These are phyloP conservation scores for Pseudocercospora crystallina DNA, from an alignment of 2,329 filamentous ascomycete genomes.

Conservation along the genomic window DNA sequence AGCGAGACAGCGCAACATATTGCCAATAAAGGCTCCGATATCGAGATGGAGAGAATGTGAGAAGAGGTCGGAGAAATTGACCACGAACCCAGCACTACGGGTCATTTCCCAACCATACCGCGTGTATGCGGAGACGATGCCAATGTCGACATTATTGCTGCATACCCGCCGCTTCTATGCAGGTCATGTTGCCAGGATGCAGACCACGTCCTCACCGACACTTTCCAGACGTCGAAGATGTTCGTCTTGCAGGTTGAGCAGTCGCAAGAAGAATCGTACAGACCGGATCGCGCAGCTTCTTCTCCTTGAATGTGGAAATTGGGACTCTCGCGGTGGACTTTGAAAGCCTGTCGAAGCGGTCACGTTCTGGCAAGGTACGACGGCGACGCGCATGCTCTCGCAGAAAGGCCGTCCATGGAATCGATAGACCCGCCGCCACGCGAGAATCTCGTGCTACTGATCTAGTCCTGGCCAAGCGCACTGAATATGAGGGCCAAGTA, in stretches of 20 bases:
- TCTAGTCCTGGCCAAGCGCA: background rate
- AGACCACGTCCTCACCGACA: conserved; percentile 4
- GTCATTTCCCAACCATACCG: too few relatives aligned
- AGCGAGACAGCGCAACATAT: too few relatives aligned
- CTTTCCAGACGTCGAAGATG: background rate
- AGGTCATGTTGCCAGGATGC: background rate
- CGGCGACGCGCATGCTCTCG: conserved; percentile 3
- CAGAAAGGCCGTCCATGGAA: background rate
- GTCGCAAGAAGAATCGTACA: background rate
- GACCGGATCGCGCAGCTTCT: background rate
- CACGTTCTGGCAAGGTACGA: background rate
- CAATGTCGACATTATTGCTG: background rate
- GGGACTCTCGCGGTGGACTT: too few relatives aligned
- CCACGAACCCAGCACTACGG: too few relatives aligned
- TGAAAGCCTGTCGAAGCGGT: too few relatives aligned
- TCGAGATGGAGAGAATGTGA: too few relatives aligned
- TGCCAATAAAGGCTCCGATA: too few relatives aligned
- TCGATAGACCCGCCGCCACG: conserved; percentile 14
- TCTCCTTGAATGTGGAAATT: conserved; percentile 1
- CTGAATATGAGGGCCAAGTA: too few relatives aligned
- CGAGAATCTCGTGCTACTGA: conserved; percentile 12
- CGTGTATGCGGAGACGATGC: background rate
- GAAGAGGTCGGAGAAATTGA: too few relatives aligned
- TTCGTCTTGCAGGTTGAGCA: too few relatives aligned
- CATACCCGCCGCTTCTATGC: background rate